Base-by-base conservation (phyloP, 108 stramenopile genomes). In the Cyclotella kingstonii region DNA sequence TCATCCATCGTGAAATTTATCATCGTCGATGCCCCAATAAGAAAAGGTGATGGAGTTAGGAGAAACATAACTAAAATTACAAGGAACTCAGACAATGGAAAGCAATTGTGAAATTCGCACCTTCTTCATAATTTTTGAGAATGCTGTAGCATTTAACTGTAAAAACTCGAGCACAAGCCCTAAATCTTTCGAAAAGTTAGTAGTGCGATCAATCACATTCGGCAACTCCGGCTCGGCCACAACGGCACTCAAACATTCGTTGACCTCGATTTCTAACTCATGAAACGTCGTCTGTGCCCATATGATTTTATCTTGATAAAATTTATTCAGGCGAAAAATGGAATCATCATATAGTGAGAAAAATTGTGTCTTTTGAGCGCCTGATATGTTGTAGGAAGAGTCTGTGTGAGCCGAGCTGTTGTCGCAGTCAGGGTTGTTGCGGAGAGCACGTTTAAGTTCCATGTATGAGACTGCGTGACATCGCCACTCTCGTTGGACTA, bases 271-370 rank as follows among this genome's bases (percentile, higher is more conserved):
- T 48, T 81, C 73, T 42, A 89, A 50, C 2, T 69, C 80, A 0
- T 51, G 21, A 53, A 66, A 77, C 55, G 85, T 82, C 9, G 60
- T 45, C 18, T 53, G 22, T 11, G 83, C 85, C 85, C 84, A 84
- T 0, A 36, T 3, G 45, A 74, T 64, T 55, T 75, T 82, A 47
- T 86, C 81, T 8, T 66, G 44, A 53, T 85, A 86, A 60, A 86
- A 86, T 10, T 74, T 68, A 33, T 61, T 33, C 26, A 85, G 38
- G 41, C 84, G 76, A n/a, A 29, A 19, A 31, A 85, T 66, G 15
- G 80, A 84, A 34, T 48, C 66, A 0, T 71, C 63, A 4, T 77
- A 66, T 21, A 80, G 64, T 12, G 35, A 45, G 33, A 74, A 74
- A 47, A 76, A 80, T 1, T 66, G 73, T 15, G 43, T 63, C 67